Evolutionary conservation across 495 filamentous ascomycete genomes (phyloP), one percentile per base, ranked within the genome.

Genomic region (Talaromyces liani): DNA sequence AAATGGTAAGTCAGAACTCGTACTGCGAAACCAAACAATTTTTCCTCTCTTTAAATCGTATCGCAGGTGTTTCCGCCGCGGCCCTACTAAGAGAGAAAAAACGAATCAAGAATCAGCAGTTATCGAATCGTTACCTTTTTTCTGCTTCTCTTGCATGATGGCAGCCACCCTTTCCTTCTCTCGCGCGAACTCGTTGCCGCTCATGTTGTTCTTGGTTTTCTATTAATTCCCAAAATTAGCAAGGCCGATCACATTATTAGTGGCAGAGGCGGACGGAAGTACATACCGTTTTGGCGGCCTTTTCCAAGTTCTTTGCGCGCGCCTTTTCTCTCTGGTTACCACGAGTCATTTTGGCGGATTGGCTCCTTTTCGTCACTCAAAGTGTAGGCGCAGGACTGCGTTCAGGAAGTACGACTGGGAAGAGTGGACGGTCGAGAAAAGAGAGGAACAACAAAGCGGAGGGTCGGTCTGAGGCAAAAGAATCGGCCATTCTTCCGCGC

Each of bases 261-360:
- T 54, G 29, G 47, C 34, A 61, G 60, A 60, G 58, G 47, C n/a
- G n/a, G n/a, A n/a, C n/a, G n/a, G 33, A 45, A 62, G 59, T 62
- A 58, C 82, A 69, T 77, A 89, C 88, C 75, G 77, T 64, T 24
- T 71, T 65, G 31, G 82, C 77, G 58, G 78, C 71, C 71, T 85
- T 85, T 80, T 93, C 91, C 72, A 85, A 83, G 69, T 82, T 87
- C 77, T 91, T 92, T 75, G 90, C 88, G 64, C 92, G 89, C 70
- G 88, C 90, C 75, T 89, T 90, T 61, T 96, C 92, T 70, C 92
- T 86, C 82, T 97, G 92, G 72, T 97, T 97, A 66, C 92, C 92
- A 72, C 92, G 90, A 63, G 92, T 86, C 92, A 97, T 97, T 36
- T 72, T 83, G 73, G 12, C 34, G 25, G 49, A 14, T 16, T 64